Evolutionary conservation across 2,329 filamentous ascomycete genomes (phyloP), one percentile per base, ranked within the genome.

Genomic region (Geosmithia putterillii): DNA sequence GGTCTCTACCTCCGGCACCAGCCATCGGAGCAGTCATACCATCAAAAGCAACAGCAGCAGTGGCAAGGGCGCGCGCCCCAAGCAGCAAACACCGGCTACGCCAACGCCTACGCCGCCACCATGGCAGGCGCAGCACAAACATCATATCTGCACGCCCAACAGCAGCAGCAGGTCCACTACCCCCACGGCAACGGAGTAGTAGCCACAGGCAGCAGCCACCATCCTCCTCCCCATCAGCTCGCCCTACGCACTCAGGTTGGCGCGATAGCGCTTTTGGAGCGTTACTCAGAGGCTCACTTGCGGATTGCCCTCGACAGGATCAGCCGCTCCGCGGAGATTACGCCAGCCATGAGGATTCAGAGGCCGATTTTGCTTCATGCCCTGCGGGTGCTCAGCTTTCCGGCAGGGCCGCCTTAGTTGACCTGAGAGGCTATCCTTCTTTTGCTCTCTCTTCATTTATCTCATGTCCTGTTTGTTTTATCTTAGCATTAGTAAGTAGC

Each of bases 251-350:
- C 28, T 12, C 28, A 9, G 10, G 10, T 32, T 32, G 28, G 15
- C 28, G 10, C 15, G 10, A 7, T 14, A 7, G 10, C 28, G 10
- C 5, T 32, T 19, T 20, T 43, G 44, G 36, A 38, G 39, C 1
- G 14, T 35, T 25, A n/a, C 14, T 21, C 76, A 3, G 74, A 83
- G 47, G 72, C 70, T 3, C 73, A 85, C 52, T 66, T 87, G 15
- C 67, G 72, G 43, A 62, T 72, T 18, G 82, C 86, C 69, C 62
- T 87, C 15, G 70, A 76, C 44, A 71, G 74, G 0, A 57, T 87
- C 19, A 76, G 76, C 19, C 57, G 48, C 46, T 53, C 56, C 21
- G 37, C 44, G 39, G 38, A 45, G 43, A 51, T 47, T 37, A 41
- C 44, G 46, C 44, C 47, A 19, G 44, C 47, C 22, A 57, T 48